phyloP scores from a whole-genome alignment of 2,329 filamentous ascomycete species.

The Ploettnerulaceae sp. region DNA sequence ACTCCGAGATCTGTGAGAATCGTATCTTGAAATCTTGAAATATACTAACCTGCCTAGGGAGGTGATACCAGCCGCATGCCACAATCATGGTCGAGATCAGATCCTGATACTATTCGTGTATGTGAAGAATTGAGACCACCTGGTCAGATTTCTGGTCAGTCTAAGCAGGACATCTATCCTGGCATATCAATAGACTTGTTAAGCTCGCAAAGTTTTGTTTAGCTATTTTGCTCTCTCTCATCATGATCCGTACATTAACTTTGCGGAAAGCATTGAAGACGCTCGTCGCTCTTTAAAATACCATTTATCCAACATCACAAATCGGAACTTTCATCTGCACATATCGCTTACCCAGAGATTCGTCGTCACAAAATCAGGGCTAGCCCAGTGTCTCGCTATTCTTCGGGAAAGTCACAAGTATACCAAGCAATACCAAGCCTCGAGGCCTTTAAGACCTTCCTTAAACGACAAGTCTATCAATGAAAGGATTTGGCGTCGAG shows the following conservation, averaged over 20 bases:
- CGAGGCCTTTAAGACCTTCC: neutral
- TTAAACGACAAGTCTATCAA: neutral
- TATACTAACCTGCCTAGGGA: neutral
- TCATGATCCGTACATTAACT: too few species aligned
- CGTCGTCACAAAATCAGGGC: neutral
- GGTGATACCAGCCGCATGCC: neutral
- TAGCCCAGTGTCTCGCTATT: neutral
- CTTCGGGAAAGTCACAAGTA: conserved; percentile 4
- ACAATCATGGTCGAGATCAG: neutral
- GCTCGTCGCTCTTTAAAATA: too few species aligned
- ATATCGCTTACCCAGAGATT: neutral
- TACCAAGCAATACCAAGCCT: conserved; percentile 2
- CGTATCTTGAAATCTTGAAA: neutral
- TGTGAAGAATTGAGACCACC: neutral
- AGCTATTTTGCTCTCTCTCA: too few species aligned
- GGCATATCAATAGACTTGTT: too few species aligned
- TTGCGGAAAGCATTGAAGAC: too few species aligned
- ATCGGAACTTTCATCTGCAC: too few species aligned
- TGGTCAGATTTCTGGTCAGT: too few species aligned
- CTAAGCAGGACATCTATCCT: too few species aligned
- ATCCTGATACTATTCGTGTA: neutral
- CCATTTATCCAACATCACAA: too few species aligned
- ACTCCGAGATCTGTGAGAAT: neutral
- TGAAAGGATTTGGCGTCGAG: neutral
- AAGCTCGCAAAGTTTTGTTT: too few species aligned